Percentiles rank a stretch among this genome's conserved stretches.
phyloP scores from a whole-genome alignment of 164 flowering plant species.

The Saururus chinensis region DNA sequence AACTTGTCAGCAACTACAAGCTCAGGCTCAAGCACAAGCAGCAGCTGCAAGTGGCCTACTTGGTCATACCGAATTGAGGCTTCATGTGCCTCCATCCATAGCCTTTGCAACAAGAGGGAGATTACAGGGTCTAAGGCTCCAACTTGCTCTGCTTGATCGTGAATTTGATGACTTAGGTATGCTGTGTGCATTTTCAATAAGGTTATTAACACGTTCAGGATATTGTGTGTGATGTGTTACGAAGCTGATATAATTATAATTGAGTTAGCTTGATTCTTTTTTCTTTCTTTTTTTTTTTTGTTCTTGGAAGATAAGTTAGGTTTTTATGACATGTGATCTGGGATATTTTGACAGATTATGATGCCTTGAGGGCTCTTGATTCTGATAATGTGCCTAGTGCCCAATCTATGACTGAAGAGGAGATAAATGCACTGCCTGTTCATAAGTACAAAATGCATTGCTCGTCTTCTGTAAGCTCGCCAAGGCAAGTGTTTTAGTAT shows the following conservation, averaged over 20 bases:
- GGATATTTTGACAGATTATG: constrained; percentile 59
- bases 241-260: not conserved
- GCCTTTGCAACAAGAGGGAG: constrained; percentile 90
- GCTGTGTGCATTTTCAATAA: not conserved
- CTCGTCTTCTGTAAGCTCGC: constrained; percentile 12
- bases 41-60: constrained; percentile 77
- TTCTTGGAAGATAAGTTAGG: no score
- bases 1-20: constrained; percentile 96
- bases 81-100: constrained; percentile 88
- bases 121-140: constrained; percentile 82
- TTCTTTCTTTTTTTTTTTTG: no score
- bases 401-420: constrained; percentile 90
- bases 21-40: constrained; percentile 88
- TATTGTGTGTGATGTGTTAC: not conserved
- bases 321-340: not conserved
- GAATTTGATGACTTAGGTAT: constrained; percentile 97
- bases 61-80: constrained; percentile 77
- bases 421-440: constrained; percentile 90
- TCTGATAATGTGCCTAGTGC: constrained; percentile 40
- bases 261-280: no score
- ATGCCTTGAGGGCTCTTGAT: constrained; percentile 67
- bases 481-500: constrained; percentile 29
- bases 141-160: constrained; percentile 98
- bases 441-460: constrained; percentile 57
- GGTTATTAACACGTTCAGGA: not conserved